A percentile compares a stretch with the other conserved stretches of the same genome.
Evolutionary conservation across 495 filamentous ascomycete genomes (phyloP).

Genomic region (Xylaria bambusicola): DNA sequence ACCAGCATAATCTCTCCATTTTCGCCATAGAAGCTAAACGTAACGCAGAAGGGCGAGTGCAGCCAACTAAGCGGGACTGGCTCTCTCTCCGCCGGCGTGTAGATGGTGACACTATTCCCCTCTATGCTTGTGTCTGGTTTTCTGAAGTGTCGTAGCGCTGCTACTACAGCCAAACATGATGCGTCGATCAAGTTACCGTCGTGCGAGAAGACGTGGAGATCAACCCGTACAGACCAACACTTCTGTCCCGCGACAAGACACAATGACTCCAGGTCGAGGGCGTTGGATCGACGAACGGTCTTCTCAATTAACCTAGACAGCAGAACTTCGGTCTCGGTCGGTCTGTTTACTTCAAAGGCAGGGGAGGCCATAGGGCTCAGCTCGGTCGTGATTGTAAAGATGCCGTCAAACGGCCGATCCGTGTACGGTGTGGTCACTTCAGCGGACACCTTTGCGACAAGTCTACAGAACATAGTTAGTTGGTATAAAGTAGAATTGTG

Average conservation of each 20-base stretch:
- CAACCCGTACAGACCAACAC: slow-evolving; percentile 85
- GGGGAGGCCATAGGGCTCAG: slow-evolving; percentile 91
- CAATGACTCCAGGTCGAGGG: slow-evolving; percentile 91
- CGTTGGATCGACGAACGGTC: slow-evolving; percentile 84
- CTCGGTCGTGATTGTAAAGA: slow-evolving; percentile 89
- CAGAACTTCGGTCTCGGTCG: slow-evolving; percentile 76
- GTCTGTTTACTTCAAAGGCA: slow-evolving; percentile 82
- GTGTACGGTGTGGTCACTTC: slow-evolving; percentile 80
- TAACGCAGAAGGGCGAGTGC: slow-evolving; percentile 85
- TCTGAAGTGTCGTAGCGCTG: slow-evolving; percentile 85
- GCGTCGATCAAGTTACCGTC: slow-evolving; percentile 88
- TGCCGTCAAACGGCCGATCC: slow-evolving; percentile 90
- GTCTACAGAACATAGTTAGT: slow-evolving; percentile 49
- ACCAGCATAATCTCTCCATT: slow-evolving; percentile 61
- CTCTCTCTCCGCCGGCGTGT: slow-evolving; percentile 79
- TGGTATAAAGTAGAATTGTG: neutral
- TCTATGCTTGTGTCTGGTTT: slow-evolving; percentile 83
- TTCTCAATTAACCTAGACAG: slow-evolving; percentile 89
- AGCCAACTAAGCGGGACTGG: slow-evolving; percentile 86
- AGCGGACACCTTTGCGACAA: slow-evolving; percentile 82
- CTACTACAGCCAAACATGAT: slow-evolving; percentile 80
- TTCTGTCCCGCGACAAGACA: slow-evolving; percentile 89
- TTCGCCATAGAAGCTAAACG: slow-evolving; percentile 77
- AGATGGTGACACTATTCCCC: slow-evolving; percentile 79
- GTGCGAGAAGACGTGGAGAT: slow-evolving; percentile 85